A percentile compares a stretch with the other conserved stretches of the same genome.
Conservation (phyloP, 352 stramenopile genomes). For the Globisporangium paddicum region DNA sequence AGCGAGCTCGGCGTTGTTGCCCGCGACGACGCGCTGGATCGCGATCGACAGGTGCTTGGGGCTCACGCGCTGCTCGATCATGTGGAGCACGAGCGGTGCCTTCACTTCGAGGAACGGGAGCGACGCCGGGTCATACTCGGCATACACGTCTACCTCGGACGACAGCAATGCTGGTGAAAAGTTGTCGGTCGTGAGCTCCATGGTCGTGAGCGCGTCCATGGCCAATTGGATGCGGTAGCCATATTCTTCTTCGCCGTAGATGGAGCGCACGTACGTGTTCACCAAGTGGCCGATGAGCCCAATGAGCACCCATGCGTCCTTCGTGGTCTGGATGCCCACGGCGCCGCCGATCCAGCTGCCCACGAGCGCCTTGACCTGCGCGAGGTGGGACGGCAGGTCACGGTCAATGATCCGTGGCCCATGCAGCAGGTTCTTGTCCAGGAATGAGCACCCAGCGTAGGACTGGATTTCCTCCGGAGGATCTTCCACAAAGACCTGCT, state of each 20-base stretch:
- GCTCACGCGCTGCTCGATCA: constrained; percentile 83
- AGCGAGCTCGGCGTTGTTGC: constrained; percentile 23
- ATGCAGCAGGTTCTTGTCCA: constrained; percentile 79
- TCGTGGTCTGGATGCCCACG: constrained; percentile 80
- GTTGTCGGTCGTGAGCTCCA: constrained; percentile 72
- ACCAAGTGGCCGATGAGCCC: constrained; percentile 77
- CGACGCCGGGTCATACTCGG: constrained; percentile 70
- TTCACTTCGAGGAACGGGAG: constrained; percentile 80
- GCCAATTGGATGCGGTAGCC: constrained; percentile 82
- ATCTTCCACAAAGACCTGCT: constrained; percentile 86
- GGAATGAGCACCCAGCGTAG: constrained; percentile 56
- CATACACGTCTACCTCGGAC: constrained; percentile 80
- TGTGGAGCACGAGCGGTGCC: constrained; percentile 76
- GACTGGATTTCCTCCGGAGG: constrained; percentile 67
- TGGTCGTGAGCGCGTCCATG: constrained; percentile 82
- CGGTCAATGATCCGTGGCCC: constrained; percentile 78
- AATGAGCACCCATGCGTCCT: constrained; percentile 82
- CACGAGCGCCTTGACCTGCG: constrained; percentile 71
- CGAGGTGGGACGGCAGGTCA: constrained; percentile 73
- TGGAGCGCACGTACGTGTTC: constrained; percentile 74
- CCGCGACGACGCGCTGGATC: constrained; percentile 73
- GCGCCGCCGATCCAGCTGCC: constrained; percentile 77
- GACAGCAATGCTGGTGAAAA: constrained; percentile 60
- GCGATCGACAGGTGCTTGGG: constrained; percentile 68
- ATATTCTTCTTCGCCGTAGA: constrained; percentile 83